These are phyloP conservation scores for Musa itinerans DNA, from an alignment of 176 grass and related monocot species.

Conservation along the genomic window DNA sequence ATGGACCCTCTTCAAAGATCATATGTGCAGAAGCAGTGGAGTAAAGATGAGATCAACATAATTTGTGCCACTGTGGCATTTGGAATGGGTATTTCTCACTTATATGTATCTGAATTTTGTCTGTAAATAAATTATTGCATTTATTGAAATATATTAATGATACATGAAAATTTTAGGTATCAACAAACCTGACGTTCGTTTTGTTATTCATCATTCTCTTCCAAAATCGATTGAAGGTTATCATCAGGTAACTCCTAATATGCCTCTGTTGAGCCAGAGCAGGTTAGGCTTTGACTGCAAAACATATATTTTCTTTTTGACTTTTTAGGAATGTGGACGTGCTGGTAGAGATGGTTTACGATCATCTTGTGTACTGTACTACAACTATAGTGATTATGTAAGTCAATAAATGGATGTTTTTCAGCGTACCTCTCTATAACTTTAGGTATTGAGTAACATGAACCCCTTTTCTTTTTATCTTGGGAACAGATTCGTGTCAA, in stretches of 20 bases:
- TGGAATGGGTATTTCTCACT: constrained; percentile 74
- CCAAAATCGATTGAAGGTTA: constrained; percentile 99
- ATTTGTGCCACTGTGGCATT: constrained; percentile 99
- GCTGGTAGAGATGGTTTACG: constrained; percentile 75
- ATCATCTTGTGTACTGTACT: constrained; percentile 75
- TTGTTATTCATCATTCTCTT: constrained; percentile 96
- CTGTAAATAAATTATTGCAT: neutral
- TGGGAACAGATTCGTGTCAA: constrained; percentile 58
- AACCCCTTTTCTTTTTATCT: constrained; percentile 2
- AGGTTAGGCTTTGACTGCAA: neutral
- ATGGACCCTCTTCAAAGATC: constrained; percentile 70
- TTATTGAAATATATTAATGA: constrained; percentile 19
- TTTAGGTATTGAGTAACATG: neutral
- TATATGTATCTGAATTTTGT: constrained; percentile 16
- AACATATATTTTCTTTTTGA: neutral
- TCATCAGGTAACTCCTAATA: constrained; percentile 56
- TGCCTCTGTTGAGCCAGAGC: neutral
- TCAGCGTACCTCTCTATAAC: neutral
- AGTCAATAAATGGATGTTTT: constrained; percentile 29
- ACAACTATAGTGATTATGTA: constrained; percentile 96
- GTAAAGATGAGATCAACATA: constrained; percentile 81
- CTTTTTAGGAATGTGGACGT: constrained; percentile 75
- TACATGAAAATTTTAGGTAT: constrained; percentile 49
- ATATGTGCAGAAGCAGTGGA: constrained; percentile 61
- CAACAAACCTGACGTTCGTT: constrained; percentile 99